Evolutionary conservation across 495 filamentous ascomycete genomes (phyloP).

Genomic region (Corynascus novoguineensis): DNA sequence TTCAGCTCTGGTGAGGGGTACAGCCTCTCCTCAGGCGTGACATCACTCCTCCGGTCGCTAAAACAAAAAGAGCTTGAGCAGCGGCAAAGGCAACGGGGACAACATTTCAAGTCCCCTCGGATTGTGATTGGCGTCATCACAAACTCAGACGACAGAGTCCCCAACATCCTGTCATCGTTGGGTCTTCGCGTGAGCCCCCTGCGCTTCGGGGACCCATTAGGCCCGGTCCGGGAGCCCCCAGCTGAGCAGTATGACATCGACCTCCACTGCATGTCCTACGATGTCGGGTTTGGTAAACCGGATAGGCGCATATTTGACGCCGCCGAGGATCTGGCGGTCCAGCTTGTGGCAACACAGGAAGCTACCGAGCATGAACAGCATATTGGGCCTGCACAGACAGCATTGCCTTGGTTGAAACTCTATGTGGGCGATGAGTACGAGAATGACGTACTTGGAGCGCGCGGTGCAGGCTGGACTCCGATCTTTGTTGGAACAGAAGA

Average conservation of each 20-base stretch:
- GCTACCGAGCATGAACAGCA: not conserved
- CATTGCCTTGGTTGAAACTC: constrained; percentile 43
- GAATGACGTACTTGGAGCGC: constrained; percentile 59
- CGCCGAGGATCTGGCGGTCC: constrained; percentile 42
- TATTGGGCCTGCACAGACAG: not conserved
- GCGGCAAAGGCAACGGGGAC: no score
- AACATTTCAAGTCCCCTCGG: constrained; percentile 4
- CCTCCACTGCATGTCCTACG: constrained; percentile 67
- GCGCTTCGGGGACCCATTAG: constrained; percentile 10
- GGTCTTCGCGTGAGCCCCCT: constrained; percentile 50
- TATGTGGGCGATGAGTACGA: constrained; percentile 64
- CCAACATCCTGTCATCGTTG: constrained; percentile 54
- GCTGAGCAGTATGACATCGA: constrained; percentile 48
- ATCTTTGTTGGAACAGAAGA: constrained; percentile 19
- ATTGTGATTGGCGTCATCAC: constrained; percentile 63
- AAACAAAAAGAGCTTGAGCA: no score
- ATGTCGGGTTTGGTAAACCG: constrained; percentile 67
- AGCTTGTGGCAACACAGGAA: not conserved
- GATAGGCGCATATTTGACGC: constrained; percentile 57
- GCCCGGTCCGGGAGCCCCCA: not conserved
- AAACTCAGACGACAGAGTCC: constrained; percentile 72
- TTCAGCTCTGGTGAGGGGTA: constrained; percentile 63
- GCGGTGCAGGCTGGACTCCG: constrained; percentile 58
- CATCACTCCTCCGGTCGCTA: constrained; percentile 48
- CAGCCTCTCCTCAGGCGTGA: constrained; percentile 49